A percentile compares a stretch with the other conserved stretches of the same genome.
These are phyloP conservation scores for Gnaphalium uliginosum DNA, from an alignment of 129 eudicot species.

Conservation along the genomic window DNA sequence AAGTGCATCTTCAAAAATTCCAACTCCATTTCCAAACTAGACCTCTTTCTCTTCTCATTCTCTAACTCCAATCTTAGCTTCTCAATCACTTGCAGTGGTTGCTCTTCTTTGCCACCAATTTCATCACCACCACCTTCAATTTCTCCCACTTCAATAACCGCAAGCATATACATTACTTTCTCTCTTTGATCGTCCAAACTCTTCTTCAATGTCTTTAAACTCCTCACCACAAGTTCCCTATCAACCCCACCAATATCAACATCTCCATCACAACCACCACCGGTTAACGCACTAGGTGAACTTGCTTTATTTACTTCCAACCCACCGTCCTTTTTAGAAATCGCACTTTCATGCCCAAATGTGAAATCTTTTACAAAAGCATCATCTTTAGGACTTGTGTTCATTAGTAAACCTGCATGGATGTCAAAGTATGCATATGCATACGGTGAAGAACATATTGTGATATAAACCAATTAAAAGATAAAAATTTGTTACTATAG, in stretches of 20 bases:
- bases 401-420: constrained; percentile 15
- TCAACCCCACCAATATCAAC: constrained; percentile 26
- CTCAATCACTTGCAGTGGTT: constrained; percentile 49
- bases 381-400: constrained; percentile 14
- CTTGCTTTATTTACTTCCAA: constrained; percentile 21
- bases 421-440: neutral
- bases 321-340: constrained; percentile 27
- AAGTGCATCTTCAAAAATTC: constrained; percentile 56
- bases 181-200: constrained; percentile 72
- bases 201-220: constrained; percentile 48
- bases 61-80: constrained; percentile 53
- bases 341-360: constrained; percentile 30
- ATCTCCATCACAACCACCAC: constrained; percentile 19
- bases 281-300: constrained; percentile 7
- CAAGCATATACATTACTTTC: constrained; percentile 47
- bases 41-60: constrained; percentile 56
- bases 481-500: too few species aligned
- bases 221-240: constrained; percentile 42
- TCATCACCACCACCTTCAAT: constrained; percentile 11
- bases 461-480: neutral
- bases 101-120: constrained; percentile 38
- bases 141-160: constrained; percentile 32
- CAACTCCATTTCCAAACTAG: constrained; percentile 52
- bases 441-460: neutral
- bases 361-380: constrained; percentile 33